Evolutionary conservation across 1,284 basidiomycete genomes (phyloP).

Genomic region (Sparassis latifolia): DNA sequence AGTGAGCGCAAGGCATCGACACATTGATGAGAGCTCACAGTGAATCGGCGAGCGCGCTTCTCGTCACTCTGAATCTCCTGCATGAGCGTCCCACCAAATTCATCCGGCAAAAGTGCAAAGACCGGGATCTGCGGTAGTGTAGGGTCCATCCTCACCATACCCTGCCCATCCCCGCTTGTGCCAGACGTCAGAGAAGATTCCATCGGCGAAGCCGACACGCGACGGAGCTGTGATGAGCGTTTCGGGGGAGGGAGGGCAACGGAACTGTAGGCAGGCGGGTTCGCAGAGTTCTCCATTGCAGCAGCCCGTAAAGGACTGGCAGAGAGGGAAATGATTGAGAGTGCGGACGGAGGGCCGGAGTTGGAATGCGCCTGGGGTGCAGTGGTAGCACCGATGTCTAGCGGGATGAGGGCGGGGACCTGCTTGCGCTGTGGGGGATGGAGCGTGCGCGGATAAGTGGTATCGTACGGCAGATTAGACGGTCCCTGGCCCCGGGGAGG

Average conservation of each 20-base stretch:
- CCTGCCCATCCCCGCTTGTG: too few relatives aligned
- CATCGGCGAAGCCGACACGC: too few relatives aligned
- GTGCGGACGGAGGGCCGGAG: background rate
- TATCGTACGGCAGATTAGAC: too few relatives aligned
- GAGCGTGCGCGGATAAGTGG: background rate
- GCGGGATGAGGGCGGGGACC: constrained; percentile 12
- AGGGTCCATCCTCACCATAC: too few relatives aligned
- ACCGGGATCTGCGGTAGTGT: constrained; percentile 11
- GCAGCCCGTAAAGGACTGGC: constrained; percentile 13
- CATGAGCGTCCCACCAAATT: constrained; percentile 13
- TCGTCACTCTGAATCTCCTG: too few relatives aligned
- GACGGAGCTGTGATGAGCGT: constrained; percentile 9
- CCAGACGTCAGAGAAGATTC: too few relatives aligned
- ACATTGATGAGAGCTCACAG: too few relatives aligned
- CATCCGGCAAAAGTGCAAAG: constrained; percentile 19
- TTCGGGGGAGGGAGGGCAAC: background rate
- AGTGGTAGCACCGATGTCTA: constrained; percentile 1
- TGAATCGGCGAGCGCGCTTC: too few relatives aligned
- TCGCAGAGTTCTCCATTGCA: constrained; percentile 9
- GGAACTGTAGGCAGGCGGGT: constrained; percentile 3
- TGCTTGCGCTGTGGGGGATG: constrained; percentile 20
- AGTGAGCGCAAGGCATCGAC: too few relatives aligned
- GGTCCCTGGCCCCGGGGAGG: too few relatives aligned
- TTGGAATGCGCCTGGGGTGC: background rate
- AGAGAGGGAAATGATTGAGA: constrained; percentile 12